Conservation (phyloP, 805 yeast species). For the Wickerhamomyces kurtzmanii region DNA sequence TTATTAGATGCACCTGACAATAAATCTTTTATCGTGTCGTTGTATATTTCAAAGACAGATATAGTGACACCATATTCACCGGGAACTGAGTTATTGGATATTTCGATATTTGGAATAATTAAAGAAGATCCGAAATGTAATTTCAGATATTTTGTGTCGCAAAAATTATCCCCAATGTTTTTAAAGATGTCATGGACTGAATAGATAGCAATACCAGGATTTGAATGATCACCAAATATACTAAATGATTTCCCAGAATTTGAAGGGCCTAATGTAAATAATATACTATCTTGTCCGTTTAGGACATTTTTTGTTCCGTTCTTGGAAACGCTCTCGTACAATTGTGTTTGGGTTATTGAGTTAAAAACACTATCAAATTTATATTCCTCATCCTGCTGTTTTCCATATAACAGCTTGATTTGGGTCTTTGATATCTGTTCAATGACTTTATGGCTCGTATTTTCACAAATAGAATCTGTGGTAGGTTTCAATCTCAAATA, state of each 20-base stretch:
- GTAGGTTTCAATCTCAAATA: too few relatives aligned
- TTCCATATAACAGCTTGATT: too few relatives aligned
- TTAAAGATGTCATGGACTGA: slow-evolving; percentile 23
- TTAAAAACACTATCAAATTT: too few relatives aligned
- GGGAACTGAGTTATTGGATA: slow-evolving; percentile 8
- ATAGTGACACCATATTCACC: slow-evolving; percentile 29
- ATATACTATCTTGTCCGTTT: slow-evolving; percentile 27
- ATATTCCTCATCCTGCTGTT: too few relatives aligned
- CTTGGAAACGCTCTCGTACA: too few relatives aligned
- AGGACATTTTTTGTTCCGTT: too few relatives aligned
- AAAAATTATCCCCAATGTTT: slow-evolving; percentile 11
- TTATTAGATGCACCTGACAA: slow-evolving; percentile 16
- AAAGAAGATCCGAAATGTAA: slow-evolving; percentile 9
- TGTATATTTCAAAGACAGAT: slow-evolving; percentile 44
- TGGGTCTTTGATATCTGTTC: too few relatives aligned
- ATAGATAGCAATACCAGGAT: slow-evolving; percentile 28
- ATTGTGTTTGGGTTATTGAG: too few relatives aligned
- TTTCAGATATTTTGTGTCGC: slow-evolving; percentile 8
- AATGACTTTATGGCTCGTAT: too few relatives aligned
- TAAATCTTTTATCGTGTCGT: slow-evolving; percentile 33
- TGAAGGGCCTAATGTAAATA: slow-evolving; percentile 44
- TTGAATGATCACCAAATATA: slow-evolving; percentile 22
- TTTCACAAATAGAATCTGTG: too few relatives aligned
- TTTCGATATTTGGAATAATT: slow-evolving; percentile 4
- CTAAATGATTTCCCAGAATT: slow-evolving; percentile 39